Conservation (phyloP, 139 green algal species). For the Volvox reticuliferus region DNA sequence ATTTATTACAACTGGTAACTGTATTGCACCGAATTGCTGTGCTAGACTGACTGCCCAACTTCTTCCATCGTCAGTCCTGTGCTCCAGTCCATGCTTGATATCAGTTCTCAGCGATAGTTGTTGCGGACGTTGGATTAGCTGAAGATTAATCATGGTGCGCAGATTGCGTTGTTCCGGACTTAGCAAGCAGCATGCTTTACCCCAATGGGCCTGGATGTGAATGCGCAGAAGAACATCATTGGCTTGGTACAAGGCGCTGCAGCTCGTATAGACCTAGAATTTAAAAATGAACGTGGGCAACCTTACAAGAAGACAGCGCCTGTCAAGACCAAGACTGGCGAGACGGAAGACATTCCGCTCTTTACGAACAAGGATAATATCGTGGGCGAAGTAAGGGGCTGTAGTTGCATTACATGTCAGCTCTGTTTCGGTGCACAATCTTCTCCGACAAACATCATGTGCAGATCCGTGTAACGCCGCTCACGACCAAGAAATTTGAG, state of each 20-base stretch:
- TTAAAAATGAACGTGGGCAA: slow-evolving; percentile 65
- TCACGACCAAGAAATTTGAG: slow-evolving; percentile 91
- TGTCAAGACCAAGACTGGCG: slow-evolving; percentile 65
- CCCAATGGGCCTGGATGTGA: not conserved
- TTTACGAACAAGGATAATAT: slow-evolving; percentile 84
- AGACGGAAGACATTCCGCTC: slow-evolving; percentile 81
- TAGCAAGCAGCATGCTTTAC: not conserved
- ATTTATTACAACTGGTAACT: too few species aligned
- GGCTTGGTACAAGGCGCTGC: slow-evolving; percentile 67
- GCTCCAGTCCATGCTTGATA: not conserved
- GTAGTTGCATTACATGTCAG: not conserved
- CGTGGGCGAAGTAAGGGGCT: slow-evolving; percentile 73
- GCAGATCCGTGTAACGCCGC: slow-evolving; percentile 62
- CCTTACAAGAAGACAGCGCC: slow-evolving; percentile 64
- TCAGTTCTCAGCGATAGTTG: not conserved
- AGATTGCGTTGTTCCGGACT: not conserved
- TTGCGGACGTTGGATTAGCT: not conserved
- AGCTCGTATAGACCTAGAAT: slow-evolving; percentile 65
- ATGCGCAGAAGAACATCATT: slow-evolving; percentile 66
- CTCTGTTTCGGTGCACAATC: not conserved
- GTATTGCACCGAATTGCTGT: too few species aligned
- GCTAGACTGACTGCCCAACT: not conserved
- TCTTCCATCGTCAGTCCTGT: not conserved
- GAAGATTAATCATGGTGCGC: slow-evolving; percentile 14
- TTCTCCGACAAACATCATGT: not conserved